Percentiles rank a stretch among this genome's conserved stretches.
Evolutionary conservation across 495 filamentous ascomycete species (phyloP).

Genomic region (Clohesyomyces aquaticus): DNA sequence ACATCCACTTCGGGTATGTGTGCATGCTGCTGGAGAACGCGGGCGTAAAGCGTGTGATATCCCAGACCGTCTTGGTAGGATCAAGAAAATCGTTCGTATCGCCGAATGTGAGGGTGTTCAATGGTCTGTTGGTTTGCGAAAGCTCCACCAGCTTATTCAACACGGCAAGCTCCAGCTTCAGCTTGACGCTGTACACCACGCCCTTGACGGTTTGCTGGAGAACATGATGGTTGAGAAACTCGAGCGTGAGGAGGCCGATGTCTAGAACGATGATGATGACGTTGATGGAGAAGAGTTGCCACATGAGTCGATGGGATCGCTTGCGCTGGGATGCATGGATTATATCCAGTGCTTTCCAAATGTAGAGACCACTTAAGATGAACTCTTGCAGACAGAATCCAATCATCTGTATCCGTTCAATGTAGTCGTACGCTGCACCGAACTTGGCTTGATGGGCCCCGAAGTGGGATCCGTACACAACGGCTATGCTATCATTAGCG

Average conservation of each 20-base stretch:
- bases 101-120: slow-evolving; percentile 17
- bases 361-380: slow-evolving; percentile 40
- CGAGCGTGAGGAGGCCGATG: slow-evolving; percentile 32
- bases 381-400: slow-evolving; percentile 39
- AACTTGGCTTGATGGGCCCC: slow-evolving; percentile 2
- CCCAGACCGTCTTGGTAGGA: slow-evolving; percentile 26
- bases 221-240: slow-evolving; percentile 25
- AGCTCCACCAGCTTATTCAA: slow-evolving; percentile 38
- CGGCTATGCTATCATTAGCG: slow-evolving; percentile 16
- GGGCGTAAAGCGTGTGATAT: slow-evolving; percentile 25
- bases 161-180: slow-evolving; percentile 36
- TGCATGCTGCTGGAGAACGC: slow-evolving; percentile 22
- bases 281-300: slow-evolving; percentile 36
- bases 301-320: slow-evolving; percentile 22
- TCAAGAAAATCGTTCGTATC: slow-evolving; percentile 34
- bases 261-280: slow-evolving; percentile 38
- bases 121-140: slow-evolving; percentile 12
- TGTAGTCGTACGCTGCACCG: slow-evolving; percentile 29
- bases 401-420: slow-evolving; percentile 40
- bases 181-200: slow-evolving; percentile 36
- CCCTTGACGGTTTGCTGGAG: slow-evolving; percentile 34
- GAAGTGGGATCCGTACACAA: slow-evolving; percentile 25
- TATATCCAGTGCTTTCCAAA: slow-evolving; percentile 37
- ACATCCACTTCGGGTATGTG: slow-evolving; percentile 38
- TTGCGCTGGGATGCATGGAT: slow-evolving; percentile 19